These are phyloP conservation scores for Aspergillus aculeatus DNA, from an alignment of 2,329 filamentous ascomycete species.

Conservation along the genomic window DNA sequence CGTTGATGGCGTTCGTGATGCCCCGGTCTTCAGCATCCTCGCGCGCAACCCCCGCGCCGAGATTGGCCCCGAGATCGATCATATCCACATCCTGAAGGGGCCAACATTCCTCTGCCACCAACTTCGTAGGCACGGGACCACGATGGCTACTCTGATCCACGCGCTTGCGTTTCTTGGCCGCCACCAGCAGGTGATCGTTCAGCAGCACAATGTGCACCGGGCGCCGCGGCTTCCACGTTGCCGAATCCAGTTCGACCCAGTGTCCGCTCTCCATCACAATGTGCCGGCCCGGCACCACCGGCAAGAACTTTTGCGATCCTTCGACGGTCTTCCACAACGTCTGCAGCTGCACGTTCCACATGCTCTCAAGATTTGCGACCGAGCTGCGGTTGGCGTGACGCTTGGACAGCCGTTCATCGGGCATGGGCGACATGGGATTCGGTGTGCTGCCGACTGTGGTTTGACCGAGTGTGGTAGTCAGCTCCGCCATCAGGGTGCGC, in stretches of 20 bases:
- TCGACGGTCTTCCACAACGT: conserved; percentile 96
- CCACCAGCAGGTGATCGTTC: conserved; percentile 91
- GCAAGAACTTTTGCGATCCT: conserved; percentile 93
- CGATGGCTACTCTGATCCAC: conserved; percentile 61
- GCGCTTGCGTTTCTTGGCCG: conserved; percentile 89
- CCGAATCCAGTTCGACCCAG: conserved; percentile 96
- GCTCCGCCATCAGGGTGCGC: conserved; percentile 84
- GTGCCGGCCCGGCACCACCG: conserved; percentile 85
- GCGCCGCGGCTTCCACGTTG: conserved; percentile 89
- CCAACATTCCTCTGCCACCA: conserved; percentile 94
- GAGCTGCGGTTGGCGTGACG: conserved; percentile 81
- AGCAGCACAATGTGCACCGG: conserved; percentile 89
- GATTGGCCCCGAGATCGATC: conserved; percentile 70
- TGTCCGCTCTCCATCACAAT: conserved; percentile 88
- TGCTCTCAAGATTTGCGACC: conserved; percentile 69
- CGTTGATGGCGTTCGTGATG: conserved; percentile 82
- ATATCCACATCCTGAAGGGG: conserved; percentile 89
- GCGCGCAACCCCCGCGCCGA: conserved; percentile 37
- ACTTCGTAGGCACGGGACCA: conserved; percentile 59
- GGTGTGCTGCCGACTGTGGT: conserved; percentile 52
- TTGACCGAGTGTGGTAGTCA: conserved; percentile 67
- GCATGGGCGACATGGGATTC: conserved; percentile 50
- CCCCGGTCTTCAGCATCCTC: conserved; percentile 54
- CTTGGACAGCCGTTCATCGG: conserved; percentile 51
- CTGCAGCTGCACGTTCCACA: conserved; percentile 68